These are phyloP conservation scores for Populus hybrid DNA, from an alignment of 441 rosid species.

Conservation along the genomic window DNA sequence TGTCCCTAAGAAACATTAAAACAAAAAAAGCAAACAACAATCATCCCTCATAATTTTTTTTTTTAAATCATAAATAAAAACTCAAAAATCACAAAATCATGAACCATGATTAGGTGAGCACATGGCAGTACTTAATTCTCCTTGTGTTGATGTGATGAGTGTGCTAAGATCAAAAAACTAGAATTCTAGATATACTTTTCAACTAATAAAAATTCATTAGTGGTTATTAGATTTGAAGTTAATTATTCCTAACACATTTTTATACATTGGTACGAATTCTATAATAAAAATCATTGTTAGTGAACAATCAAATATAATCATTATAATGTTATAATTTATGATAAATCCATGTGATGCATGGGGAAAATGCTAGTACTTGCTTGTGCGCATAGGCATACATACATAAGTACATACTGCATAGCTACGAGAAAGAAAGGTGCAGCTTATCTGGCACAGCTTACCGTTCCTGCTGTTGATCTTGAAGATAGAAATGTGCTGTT, in stretches of 20 bases:
- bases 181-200: too few relatives aligned
- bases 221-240: too few relatives aligned
- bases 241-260: too few relatives aligned
- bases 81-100: too few relatives aligned
- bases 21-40: too few relatives aligned
- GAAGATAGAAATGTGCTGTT: conserved; percentile 91
- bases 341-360: neutral
- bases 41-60: too few relatives aligned
- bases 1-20: neutral
- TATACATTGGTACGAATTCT: neutral
- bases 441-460: conserved; percentile 32
- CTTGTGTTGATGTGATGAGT: too few relatives aligned
- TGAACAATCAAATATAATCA: neutral
- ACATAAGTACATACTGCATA: neutral
- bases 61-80: too few relatives aligned
- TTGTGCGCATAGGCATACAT: neutral
- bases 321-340: neutral
- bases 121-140: too few relatives aligned
- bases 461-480: conserved; percentile 96
- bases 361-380: neutral
- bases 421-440: neutral
- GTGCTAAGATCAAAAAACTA: too few relatives aligned
- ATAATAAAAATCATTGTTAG: neutral
- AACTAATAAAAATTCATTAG: too few relatives aligned
- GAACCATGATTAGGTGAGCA: too few relatives aligned